phyloP scores from a whole-genome alignment of 306 rosid genomes.

The Biancaea sappan region DNA sequence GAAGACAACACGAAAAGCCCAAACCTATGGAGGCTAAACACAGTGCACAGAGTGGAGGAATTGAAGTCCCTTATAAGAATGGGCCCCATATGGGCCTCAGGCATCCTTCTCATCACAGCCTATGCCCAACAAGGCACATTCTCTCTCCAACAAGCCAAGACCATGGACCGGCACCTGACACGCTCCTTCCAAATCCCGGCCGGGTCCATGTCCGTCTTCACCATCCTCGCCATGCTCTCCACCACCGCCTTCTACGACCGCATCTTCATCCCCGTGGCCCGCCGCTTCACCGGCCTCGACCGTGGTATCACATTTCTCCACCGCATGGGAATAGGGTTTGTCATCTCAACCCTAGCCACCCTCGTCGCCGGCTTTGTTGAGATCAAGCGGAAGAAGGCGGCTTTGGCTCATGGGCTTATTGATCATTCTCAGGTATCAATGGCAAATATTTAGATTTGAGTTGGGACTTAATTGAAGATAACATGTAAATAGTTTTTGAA shows the following conservation, averaged over 20 bases:
- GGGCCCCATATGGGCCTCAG: slow-evolving; percentile 98
- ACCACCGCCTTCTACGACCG: slow-evolving; percentile 80
- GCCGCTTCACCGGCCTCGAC: slow-evolving; percentile 76
- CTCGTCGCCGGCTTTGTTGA: slow-evolving; percentile 78
- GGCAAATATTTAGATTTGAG: not conserved
- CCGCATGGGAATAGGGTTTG: slow-evolving; percentile 88
- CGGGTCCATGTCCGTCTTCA: slow-evolving; percentile 88
- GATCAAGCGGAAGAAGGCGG: slow-evolving; percentile 60
- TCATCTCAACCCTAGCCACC: slow-evolving; percentile 74
- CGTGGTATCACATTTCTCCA: slow-evolving; percentile 80
- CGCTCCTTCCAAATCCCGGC: slow-evolving; percentile 82
- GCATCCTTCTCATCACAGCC: slow-evolving; percentile 88
- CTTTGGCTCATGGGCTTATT: slow-evolving; percentile 48
- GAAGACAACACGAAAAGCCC: slow-evolving; percentile 61
- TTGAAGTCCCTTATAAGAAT: slow-evolving; percentile 78
- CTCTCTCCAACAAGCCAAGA: slow-evolving; percentile 81
- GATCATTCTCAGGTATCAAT: slow-evolving; percentile 36
- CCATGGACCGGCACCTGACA: slow-evolving; percentile 74
- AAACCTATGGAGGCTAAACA: slow-evolving; percentile 74
- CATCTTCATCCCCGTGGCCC: slow-evolving; percentile 58
- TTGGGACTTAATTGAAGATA: too few relatives aligned
- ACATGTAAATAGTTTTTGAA: too few relatives aligned
- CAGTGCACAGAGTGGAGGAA: slow-evolving; percentile 90
- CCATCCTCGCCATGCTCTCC: slow-evolving; percentile 63
- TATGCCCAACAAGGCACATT: slow-evolving; percentile 87